Conservation (phyloP, 78 protist species). For the Fonticula alba region DNA sequence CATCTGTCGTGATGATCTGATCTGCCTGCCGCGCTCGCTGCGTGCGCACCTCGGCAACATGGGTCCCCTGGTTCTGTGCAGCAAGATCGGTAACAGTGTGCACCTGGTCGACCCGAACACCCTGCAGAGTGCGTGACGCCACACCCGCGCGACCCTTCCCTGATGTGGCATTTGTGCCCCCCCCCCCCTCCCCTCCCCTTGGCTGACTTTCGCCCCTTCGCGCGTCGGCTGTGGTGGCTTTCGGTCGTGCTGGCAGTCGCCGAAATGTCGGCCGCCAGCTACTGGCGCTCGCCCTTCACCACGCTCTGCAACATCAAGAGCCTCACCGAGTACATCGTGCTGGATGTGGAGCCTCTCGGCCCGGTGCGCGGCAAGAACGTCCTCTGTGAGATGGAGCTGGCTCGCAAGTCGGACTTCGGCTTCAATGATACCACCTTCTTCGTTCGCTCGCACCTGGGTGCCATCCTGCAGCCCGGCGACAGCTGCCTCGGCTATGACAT, state of each 20-base stretch:
- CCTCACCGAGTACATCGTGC: slow-evolving; percentile 46
- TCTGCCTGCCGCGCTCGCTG: slow-evolving; percentile 68
- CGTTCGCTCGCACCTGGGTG: slow-evolving; percentile 65
- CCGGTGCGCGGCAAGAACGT: slow-evolving; percentile 23
- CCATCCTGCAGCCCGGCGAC: slow-evolving; percentile 66
- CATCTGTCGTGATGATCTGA: slow-evolving; percentile 81
- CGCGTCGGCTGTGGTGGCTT: no score
- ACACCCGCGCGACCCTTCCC: not conserved
- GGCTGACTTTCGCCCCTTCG: no score
- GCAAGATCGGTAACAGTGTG: slow-evolving; percentile 31
- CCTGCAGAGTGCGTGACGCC: slow-evolving; percentile 13
- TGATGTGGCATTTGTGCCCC: not conserved
- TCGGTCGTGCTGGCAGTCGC: slow-evolving; percentile 7
- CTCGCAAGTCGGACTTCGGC: slow-evolving; percentile 46
- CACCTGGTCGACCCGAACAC: slow-evolving; percentile 75
- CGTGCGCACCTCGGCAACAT: slow-evolving; percentile 35
- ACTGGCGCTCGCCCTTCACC: slow-evolving; percentile 59
- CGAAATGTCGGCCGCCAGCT: slow-evolving; percentile 35
- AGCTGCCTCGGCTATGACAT: slow-evolving; percentile 22
- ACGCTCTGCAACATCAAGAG: slow-evolving; percentile 24
- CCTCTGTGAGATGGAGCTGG: slow-evolving; percentile 47
- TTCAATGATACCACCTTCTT: slow-evolving; percentile 25
- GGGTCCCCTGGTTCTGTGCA: slow-evolving; percentile 35
- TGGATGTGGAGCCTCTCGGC: slow-evolving; percentile 55
- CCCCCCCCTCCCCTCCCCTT: not conserved